Conservation (phyloP, 805 yeast genomes). For the Brettanomyces sp. region DNA sequence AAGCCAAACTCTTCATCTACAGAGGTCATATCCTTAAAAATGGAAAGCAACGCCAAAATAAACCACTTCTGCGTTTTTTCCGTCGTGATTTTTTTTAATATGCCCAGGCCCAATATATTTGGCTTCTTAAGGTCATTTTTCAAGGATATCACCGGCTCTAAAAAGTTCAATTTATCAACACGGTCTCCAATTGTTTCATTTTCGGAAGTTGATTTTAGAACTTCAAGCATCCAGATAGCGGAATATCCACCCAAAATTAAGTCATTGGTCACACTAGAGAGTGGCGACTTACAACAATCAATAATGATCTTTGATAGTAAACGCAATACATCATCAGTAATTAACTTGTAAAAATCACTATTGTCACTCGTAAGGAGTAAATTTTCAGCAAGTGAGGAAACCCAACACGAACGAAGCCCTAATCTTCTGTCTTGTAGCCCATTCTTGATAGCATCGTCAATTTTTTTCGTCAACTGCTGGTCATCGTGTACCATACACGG, state of each 20-base stretch:
- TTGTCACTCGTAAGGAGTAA: neutral
- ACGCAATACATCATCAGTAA: slow-evolving; percentile 7
- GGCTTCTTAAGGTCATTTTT: slow-evolving; percentile 22
- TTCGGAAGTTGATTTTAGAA: slow-evolving; percentile 10
- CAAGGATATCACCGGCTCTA: slow-evolving; percentile 31
- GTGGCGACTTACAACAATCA: slow-evolving; percentile 43
- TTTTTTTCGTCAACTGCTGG: slow-evolving; percentile 16
- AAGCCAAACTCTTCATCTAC: slow-evolving; percentile 27
- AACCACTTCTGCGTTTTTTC: slow-evolving; percentile 45
- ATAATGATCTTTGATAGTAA: slow-evolving; percentile 15
- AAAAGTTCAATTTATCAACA: slow-evolving; percentile 20
- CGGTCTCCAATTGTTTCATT: slow-evolving; percentile 5
- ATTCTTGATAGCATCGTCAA: slow-evolving; percentile 26
- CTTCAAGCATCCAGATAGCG: slow-evolving; percentile 18
- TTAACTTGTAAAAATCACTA: neutral
- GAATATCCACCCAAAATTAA: slow-evolving; percentile 49
- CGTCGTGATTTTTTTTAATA: slow-evolving; percentile 39
- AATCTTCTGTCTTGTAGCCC: slow-evolving; percentile 64
- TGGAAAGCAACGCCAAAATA: slow-evolving; percentile 32
- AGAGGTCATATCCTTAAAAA: slow-evolving; percentile 14
- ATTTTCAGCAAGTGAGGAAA: slow-evolving; percentile 9
- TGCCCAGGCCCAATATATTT: slow-evolving; percentile 22
- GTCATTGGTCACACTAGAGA: slow-evolving; percentile 42
- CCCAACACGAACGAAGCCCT: slow-evolving; percentile 40
- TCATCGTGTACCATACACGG: slow-evolving; percentile 11